Conservation (phyloP, 2,329 filamentous ascomycete species). For the Leptographium wingfieldii region DNA sequence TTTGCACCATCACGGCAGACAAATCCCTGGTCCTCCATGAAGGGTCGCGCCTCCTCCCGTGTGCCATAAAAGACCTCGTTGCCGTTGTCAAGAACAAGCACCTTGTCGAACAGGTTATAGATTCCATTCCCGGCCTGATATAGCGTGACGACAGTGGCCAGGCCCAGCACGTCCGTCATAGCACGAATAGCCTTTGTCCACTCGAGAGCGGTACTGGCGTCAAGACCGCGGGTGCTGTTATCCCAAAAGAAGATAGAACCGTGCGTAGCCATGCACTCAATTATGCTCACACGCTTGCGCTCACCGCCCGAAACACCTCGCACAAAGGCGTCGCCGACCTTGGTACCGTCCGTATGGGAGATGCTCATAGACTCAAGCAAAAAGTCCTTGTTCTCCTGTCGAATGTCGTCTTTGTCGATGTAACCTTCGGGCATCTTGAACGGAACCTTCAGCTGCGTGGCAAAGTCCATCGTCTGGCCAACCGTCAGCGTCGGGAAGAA, state of each 20-base stretch:
- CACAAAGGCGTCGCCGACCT: slow-evolving; percentile 55
- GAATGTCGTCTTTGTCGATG: slow-evolving; percentile 30
- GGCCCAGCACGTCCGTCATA: slow-evolving; percentile 51
- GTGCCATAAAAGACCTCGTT: slow-evolving; percentile 54
- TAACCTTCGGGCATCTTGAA: slow-evolving; percentile 31
- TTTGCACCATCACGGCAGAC: slow-evolving; percentile 45
- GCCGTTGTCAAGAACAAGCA: slow-evolving; percentile 57
- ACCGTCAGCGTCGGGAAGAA: slow-evolving; percentile 59
- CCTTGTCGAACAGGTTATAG: slow-evolving; percentile 60
- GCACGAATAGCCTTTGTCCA: slow-evolving; percentile 51
- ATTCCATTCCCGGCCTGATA: slow-evolving; percentile 57
- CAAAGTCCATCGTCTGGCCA: slow-evolving; percentile 53
- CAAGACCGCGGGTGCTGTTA: slow-evolving; percentile 53
- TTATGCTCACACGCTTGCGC: slow-evolving; percentile 63
- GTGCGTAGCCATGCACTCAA: slow-evolving; percentile 49
- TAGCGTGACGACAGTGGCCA: slow-evolving; percentile 48
- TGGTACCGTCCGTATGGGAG: slow-evolving; percentile 52
- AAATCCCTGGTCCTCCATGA: slow-evolving; percentile 57
- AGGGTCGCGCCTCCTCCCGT: slow-evolving; percentile 45
- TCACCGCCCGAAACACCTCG: slow-evolving; percentile 50
- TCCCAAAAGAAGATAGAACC: slow-evolving; percentile 60
- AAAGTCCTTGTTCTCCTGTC: slow-evolving; percentile 36
- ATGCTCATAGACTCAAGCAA: slow-evolving; percentile 45
- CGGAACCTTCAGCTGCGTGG: slow-evolving; percentile 46
- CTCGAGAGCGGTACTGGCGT: slow-evolving; percentile 51